Base-by-base conservation (phyloP, 139 green algal species). In the Auxenochlorella protothecoides region DNA sequence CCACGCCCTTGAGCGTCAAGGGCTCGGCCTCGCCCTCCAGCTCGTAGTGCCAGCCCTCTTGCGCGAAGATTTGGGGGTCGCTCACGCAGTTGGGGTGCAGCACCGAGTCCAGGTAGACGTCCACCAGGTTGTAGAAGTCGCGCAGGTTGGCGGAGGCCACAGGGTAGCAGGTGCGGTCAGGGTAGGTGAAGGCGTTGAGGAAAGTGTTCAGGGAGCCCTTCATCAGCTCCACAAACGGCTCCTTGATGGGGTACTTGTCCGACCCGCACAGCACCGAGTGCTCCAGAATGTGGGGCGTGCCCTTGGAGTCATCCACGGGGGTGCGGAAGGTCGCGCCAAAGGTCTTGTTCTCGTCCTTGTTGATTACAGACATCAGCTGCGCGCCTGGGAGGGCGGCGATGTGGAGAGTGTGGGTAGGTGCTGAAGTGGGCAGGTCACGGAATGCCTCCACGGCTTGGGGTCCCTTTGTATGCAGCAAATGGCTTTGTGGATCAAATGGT, bases 141-240 rank as follows among this genome's bases (percentile, higher is more conserved):
- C 16, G 81, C 10, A 81, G 77, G 68, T 91, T 93, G 53, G 86
- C 86, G 53, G 85, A 93, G 5, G 91, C 90, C 53, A 97, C 93
- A 11, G 93, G 93, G 88, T 98, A 98, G 88, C 93, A 98, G n/a
- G 94, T 99, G 61, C 94, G 85, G 88, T 99, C 94, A n/a, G 94
- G 94, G 83, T 97, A 98, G 53, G 94, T 99, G 84, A 98, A 97
- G 53, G 94, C 94, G 78, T 99, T 99, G 66, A 99, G 83, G 83
- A 98, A 99, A 62, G 94, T 99, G 84, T 98, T 94, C 13, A 99
- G 82, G 62, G 81, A 92, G 55, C 91, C 89, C 88, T 98, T 98
- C 83, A 97, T 93, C 73, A 98, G 85, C 86, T 98, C 93, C 63
- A 97, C 93, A 81, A 98, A 98, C 10, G 93, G 93, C 86, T 98